Conservation (phyloP, 225 moss, liverwort and hornwort species). For the Bryum argenteum region DNA sequence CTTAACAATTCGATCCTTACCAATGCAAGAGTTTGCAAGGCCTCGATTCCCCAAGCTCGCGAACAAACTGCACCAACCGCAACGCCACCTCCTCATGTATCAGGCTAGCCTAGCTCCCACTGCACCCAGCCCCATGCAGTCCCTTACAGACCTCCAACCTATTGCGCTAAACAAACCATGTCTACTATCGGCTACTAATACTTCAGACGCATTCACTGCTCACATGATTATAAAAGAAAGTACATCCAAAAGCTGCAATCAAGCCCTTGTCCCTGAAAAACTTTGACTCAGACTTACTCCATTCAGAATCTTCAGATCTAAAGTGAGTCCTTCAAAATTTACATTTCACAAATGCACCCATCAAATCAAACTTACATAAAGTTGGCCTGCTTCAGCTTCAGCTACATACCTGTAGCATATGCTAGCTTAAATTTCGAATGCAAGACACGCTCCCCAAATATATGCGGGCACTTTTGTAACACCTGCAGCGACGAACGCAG, state of each 20-base stretch:
- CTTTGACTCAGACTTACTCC: background rate
- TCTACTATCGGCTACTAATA: background rate
- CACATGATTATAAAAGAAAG: constrained; percentile 4
- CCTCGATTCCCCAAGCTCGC: constrained; percentile 98
- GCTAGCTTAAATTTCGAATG: constrained; percentile 82
- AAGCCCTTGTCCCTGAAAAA: background rate
- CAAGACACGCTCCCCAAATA: constrained; percentile 75
- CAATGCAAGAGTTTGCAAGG: constrained; percentile 89
- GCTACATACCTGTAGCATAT: constrained; percentile 80
- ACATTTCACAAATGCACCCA: background rate
- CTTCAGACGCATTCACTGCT: background rate
- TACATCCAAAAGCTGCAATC: background rate
- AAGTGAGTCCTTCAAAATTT: constrained; percentile 2
- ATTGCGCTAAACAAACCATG: constrained; percentile 15
- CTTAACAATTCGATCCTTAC: constrained; percentile 46
- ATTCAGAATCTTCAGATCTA: background rate
- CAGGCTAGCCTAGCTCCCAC: constrained; percentile 60
- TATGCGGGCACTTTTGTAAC: constrained; percentile 65
- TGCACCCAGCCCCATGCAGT: constrained; percentile 51
- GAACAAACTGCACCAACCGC: constrained; percentile 85
- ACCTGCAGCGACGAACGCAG: constrained; percentile 48
- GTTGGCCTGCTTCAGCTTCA: background rate
- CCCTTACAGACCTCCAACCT: constrained; percentile 37
- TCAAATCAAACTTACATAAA: background rate
- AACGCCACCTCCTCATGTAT: constrained; percentile 60